phyloP scores from a whole-genome alignment of 1,139 yeast genomes.

The Yamadazyma conglobata region DNA sequence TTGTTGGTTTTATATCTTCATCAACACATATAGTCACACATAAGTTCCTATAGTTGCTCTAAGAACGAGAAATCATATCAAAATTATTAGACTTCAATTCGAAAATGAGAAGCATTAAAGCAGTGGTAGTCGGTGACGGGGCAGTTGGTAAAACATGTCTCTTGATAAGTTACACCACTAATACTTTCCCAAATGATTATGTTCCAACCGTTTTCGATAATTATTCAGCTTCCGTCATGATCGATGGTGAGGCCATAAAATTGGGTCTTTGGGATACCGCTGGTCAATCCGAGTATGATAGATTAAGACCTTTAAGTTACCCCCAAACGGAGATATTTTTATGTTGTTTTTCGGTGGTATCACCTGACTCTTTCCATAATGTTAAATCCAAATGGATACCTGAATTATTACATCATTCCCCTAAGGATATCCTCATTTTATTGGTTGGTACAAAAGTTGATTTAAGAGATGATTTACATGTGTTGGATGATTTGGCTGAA shows the following conservation, averaged over 20 bases:
- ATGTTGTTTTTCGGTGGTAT: constrained; percentile 82
- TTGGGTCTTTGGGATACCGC: constrained; percentile 97
- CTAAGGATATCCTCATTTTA: constrained; percentile 67
- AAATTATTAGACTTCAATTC: no score
- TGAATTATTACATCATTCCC: constrained; percentile 83
- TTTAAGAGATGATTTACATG: constrained; percentile 76
- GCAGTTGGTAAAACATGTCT: constrained; percentile 95
- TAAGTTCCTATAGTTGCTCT: no score
- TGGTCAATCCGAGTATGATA: constrained; percentile 91
- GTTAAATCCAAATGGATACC: constrained; percentile 80
- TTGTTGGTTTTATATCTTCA: no score
- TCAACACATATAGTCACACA: no score
- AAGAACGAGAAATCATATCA: no score
- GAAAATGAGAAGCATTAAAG: constrained; percentile 82
- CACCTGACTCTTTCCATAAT: constrained; percentile 77
- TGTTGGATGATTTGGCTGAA: constrained; percentile 66
- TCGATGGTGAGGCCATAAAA: constrained; percentile 76
- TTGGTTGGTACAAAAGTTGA: constrained; percentile 87
- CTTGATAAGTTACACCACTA: constrained; percentile 85
- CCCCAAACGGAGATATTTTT: constrained; percentile 91
- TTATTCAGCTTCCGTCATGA: constrained; percentile 83
- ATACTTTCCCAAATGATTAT: constrained; percentile 92
- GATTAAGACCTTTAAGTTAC: constrained; percentile 85
- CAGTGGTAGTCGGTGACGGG: constrained; percentile 96
- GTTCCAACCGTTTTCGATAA: constrained; percentile 93